These are phyloP conservation scores for Paspalum notatum DNA, from an alignment of 176 grass and related monocot genomes.

Conservation along the genomic window DNA sequence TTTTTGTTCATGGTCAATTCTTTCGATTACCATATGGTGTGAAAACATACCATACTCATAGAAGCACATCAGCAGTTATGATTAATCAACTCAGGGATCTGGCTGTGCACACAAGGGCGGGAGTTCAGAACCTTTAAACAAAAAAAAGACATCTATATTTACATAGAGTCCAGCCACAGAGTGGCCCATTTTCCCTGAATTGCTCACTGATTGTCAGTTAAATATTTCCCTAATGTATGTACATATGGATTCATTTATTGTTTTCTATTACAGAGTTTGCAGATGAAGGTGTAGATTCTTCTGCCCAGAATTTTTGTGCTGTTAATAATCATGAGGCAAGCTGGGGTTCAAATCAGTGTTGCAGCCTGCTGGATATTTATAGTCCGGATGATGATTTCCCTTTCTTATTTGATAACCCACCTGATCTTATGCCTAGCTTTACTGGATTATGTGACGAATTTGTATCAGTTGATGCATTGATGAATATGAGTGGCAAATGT, in stretches of 20 bases:
- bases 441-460: constrained; percentile 46
- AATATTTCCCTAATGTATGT: not conserved
- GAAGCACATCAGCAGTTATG: not conserved
- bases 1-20: not conserved
- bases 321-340: constrained; percentile 37
- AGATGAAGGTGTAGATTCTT: constrained; percentile 27
- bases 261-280: constrained; percentile 34
- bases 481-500: constrained; percentile 53
- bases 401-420: constrained; percentile 65
- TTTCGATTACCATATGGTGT: not conserved
- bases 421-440: constrained; percentile 57
- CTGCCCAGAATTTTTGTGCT: constrained; percentile 28
- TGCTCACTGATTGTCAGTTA: not conserved
- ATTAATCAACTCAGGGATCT: not conserved
- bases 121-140: not conserved
- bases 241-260: constrained; percentile 29
- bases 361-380: constrained; percentile 69
- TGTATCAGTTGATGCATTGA: constrained; percentile 54
- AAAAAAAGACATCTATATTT: no score
- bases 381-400: constrained; percentile 53
- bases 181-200: not conserved
- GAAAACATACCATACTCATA: not conserved
- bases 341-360: constrained; percentile 46
- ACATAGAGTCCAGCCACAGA: not conserved
- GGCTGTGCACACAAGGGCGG: not conserved